These are phyloP conservation scores for Mortierella sp. DNA, from an alignment of 371 early-diverging fungal genomes.

Conservation along the genomic window DNA sequence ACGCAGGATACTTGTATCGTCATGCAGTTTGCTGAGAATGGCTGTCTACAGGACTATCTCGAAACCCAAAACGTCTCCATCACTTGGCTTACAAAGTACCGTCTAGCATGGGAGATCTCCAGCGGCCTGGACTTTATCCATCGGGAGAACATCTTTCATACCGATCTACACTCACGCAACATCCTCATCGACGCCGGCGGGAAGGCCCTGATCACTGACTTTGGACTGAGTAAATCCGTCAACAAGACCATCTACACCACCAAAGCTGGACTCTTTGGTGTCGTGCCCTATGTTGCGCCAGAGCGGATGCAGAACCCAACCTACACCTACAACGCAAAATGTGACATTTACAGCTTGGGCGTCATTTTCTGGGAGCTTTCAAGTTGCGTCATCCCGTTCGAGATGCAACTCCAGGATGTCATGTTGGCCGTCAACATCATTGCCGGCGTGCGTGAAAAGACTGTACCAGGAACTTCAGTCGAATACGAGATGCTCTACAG, in stretches of 20 bases:
- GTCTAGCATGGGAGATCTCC: slow-evolving; percentile 49
- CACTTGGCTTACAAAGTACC: slow-evolving; percentile 46
- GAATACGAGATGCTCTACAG: slow-evolving; percentile 54
- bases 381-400: slow-evolving; percentile 54
- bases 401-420: slow-evolving; percentile 50
- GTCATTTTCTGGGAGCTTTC: slow-evolving; percentile 63
- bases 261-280: slow-evolving; percentile 53
- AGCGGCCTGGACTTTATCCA: slow-evolving; percentile 65
- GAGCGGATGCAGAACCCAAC: slow-evolving; percentile 57
- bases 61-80: slow-evolving; percentile 50
- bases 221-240: slow-evolving; percentile 50
- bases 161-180: slow-evolving; percentile 97
- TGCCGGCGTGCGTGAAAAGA: slow-evolving; percentile 52
- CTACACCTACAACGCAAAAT: slow-evolving; percentile 58
- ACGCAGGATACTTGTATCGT: slow-evolving; percentile 53
- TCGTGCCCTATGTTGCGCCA: slow-evolving; percentile 68
- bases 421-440: slow-evolving; percentile 53
- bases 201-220: slow-evolving; percentile 49
- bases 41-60: slow-evolving; percentile 51
- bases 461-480: slow-evolving; percentile 48
- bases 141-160: slow-evolving; percentile 90
- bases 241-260: slow-evolving; percentile 53
- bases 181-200: slow-evolving; percentile 73
- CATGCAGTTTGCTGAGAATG: slow-evolving; percentile 54
- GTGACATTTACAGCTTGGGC: slow-evolving; percentile 64